Conservation (phyloP, 2,329 filamentous ascomycete genomes). For the Pseudogymnoascus sp. region DNA sequence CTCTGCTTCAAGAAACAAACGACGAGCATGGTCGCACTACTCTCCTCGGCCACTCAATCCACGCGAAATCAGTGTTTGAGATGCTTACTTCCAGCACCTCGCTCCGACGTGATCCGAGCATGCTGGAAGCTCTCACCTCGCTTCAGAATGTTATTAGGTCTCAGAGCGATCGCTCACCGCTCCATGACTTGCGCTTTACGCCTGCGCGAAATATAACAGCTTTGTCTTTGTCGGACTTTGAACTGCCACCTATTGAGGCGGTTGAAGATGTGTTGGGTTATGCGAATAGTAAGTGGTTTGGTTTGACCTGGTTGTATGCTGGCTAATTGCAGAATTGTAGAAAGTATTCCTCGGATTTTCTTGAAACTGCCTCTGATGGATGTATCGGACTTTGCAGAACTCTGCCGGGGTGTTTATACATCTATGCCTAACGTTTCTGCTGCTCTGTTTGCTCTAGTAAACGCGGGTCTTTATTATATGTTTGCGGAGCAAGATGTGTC, state of each 20-base stretch:
- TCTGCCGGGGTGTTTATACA: not conserved
- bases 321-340: not conserved
- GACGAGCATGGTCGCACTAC: constrained; percentile 11
- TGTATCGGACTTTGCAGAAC: not conserved
- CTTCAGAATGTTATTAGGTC: not conserved
- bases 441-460: constrained; percentile 12
- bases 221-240: constrained; percentile 6
- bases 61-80: constrained; percentile 14
- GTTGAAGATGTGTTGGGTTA: constrained; percentile 12
- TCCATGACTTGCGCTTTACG: not conserved
- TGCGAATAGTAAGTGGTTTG: constrained; percentile 9
- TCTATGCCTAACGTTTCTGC: not conserved
- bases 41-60: constrained; percentile 13
- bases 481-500: constrained; percentile 3
- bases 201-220: not conserved
- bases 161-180: not conserved
- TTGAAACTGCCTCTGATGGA: not conserved
- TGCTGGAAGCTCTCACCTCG: not conserved
- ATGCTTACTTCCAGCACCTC: constrained; percentile 10
- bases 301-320: not conserved
- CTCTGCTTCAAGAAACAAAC: not conserved
- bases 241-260: constrained; percentile 14
- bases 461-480: constrained; percentile 12
- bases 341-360: not conserved
- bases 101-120: constrained; percentile 1